Evolutionary conservation across 345 rosid genomes (phyloP).

Genomic region (Turritis glabra): DNA sequence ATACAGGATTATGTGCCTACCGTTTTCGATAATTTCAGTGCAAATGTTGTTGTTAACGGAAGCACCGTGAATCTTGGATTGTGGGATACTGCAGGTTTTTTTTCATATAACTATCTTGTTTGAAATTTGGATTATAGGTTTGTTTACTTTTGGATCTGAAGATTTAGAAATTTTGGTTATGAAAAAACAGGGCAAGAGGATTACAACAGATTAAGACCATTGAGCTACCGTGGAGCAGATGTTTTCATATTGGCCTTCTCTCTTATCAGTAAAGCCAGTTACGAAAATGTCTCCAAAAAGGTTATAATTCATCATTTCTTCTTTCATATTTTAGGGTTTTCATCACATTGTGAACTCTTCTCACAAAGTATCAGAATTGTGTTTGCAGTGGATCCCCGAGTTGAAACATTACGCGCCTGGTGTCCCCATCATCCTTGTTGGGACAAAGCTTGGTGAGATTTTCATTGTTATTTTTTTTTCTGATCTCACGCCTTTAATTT

Average conservation of each 20-base stretch:
- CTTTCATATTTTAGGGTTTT: neutral
- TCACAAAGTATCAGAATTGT: neutral
- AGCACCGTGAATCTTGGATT: conserved; percentile 83
- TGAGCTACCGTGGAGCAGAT: conserved; percentile 95
- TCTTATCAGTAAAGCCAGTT: conserved; percentile 98
- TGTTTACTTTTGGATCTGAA: neutral
- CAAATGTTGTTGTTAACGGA: conserved; percentile 93
- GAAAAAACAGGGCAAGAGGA: conserved; percentile 81
- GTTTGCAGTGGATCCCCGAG: conserved; percentile 95
- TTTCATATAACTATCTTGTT: neutral
- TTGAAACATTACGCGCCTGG: conserved; percentile 94
- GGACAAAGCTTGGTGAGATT: conserved; percentile 87
- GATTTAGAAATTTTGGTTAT: conserved; percentile 11
- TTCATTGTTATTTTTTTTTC: neutral
- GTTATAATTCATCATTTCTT: conserved; percentile 32
- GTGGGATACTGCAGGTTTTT: conserved; percentile 96
- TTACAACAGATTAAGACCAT: conserved; percentile 86
- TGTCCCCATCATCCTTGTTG: conserved; percentile 86
- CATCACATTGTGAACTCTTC: neutral
- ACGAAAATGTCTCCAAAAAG: conserved; percentile 95
- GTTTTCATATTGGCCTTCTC: conserved; percentile 95
- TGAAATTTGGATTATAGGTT: neutral
- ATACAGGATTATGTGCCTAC: conserved; percentile 92
- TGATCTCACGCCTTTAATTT: neutral
- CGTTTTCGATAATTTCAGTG: conserved; percentile 95